A percentile compares a stretch with the other conserved stretches of the same genome.
Conservation (phyloP, 352 stramenopile genomes). For the Globisporangium apiculatum region DNA sequence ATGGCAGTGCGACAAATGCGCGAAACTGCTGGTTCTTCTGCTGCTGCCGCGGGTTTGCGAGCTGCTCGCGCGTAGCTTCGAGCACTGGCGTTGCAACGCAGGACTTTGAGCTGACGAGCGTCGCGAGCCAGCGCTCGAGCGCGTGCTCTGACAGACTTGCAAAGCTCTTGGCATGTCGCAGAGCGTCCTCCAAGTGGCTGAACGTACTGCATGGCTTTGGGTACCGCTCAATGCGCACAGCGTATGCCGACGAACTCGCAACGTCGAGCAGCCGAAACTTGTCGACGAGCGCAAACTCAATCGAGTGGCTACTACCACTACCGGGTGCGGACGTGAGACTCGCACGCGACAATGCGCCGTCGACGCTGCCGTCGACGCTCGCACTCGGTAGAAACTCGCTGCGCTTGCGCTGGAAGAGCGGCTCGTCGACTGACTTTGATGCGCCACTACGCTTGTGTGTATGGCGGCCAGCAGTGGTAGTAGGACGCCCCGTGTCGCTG, state of each 20-base stretch:
- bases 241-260: constrained; percentile 63
- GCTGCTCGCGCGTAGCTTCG: constrained; percentile 37
- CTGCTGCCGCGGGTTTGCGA: constrained; percentile 35
- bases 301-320: neutral
- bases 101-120: constrained; percentile 54
- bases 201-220: constrained; percentile 64
- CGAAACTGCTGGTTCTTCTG: constrained; percentile 69
- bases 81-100: constrained; percentile 37
- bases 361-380: constrained; percentile 32
- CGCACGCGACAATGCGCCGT: constrained; percentile 15
- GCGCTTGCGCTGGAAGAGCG: constrained; percentile 48
- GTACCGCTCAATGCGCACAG: constrained; percentile 72
- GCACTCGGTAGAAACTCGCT: constrained; percentile 30
- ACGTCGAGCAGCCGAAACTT: constrained; percentile 68
- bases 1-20: constrained; percentile 61
- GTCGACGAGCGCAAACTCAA: constrained; percentile 62
- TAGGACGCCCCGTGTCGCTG: too few relatives aligned
- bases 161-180: constrained; percentile 16
- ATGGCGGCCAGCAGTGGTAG: constrained; percentile 19
- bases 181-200: constrained; percentile 46
- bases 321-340: constrained; percentile 55
- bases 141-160: constrained; percentile 60
- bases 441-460: constrained; percentile 7
- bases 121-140: constrained; percentile 65
- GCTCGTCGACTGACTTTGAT: constrained; percentile 38